phyloP scores from a whole-genome alignment of 768 basidiomycete species.

The Sutorius australiensis region DNA sequence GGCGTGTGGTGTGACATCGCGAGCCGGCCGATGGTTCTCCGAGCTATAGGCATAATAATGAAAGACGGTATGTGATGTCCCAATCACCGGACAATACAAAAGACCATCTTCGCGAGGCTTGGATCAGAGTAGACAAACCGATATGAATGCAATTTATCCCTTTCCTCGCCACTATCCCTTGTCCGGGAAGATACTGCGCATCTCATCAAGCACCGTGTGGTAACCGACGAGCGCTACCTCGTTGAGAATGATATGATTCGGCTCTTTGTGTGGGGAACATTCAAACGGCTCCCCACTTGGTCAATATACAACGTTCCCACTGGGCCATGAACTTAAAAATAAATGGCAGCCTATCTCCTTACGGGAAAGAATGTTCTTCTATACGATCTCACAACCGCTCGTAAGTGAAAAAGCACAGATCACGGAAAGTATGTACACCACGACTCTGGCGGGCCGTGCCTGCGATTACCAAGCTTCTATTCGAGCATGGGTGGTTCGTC shows the following conservation, averaged over 20 bases:
- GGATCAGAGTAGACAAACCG: not conserved
- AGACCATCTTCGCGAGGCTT: constrained; percentile 95
- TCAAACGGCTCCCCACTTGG: constrained; percentile 45
- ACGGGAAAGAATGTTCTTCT: constrained; percentile 63
- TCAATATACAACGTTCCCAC: constrained; percentile 1
- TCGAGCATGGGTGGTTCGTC: constrained; percentile 70
- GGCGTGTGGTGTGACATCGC: constrained; percentile 16
- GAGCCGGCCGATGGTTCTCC: constrained; percentile 12
- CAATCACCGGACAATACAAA: constrained; percentile 81
- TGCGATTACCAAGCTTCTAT: constrained; percentile 56
- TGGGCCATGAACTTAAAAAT: constrained; percentile 58
- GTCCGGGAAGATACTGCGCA: constrained; percentile 73
- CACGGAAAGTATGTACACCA: constrained; percentile 2
- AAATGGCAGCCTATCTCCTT: constrained; percentile 55
- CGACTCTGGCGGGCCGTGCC: constrained; percentile 2
- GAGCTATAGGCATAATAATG: constrained; percentile 69
- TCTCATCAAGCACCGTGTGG: constrained; percentile 13
- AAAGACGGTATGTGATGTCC: constrained; percentile 82
- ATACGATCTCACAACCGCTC: constrained; percentile 47
- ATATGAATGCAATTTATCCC: constrained; percentile 9
- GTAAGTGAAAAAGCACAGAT: not conserved
- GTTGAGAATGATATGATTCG: constrained; percentile 90
- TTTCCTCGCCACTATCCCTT: constrained; percentile 82
- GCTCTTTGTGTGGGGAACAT: constrained; percentile 58
- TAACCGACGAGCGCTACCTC: constrained; percentile 44